Evolutionary conservation across 176 grass and related monocot species (phyloP), one percentile per base, ranked within the genome.

Genomic region (Oryza punctata): DNA sequence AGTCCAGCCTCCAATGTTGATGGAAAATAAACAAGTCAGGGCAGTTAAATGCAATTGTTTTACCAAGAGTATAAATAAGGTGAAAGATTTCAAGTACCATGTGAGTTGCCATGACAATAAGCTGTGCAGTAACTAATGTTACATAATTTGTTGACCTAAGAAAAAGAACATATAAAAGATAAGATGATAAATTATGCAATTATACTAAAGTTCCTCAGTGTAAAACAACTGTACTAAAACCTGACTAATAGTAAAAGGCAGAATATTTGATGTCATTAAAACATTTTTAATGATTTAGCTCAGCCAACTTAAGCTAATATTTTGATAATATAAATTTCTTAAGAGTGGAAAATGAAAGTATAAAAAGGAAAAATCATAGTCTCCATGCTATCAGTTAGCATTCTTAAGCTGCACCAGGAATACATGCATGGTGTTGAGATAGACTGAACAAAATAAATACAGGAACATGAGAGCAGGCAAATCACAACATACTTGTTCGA

Each of bases 21-120:
- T 50, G 45, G 71, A 85, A 33, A 70, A 64, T 30, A 50, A 85
- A 69, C 27, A 50, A 85, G 80, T 88, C 71, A 88, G 82, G 24
- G 70, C 68, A 67, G 68, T 66, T 10, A 38, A 78, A 57, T 68
- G 70, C 12, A 46, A 1, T 68, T 72, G 60, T 50, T 80, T 69
- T 59, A 38, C 26, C 68, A 49, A 12, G 25, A 78, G 88, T 37
- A 84, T 60, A 84, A 76, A 84, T 47, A 81, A 76, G 37, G 77
- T 60, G 26, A 78, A 73, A 78, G 4, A n/a, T 50, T 10, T 60
- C 44, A 87, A 73, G 50, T 96, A 99, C 96, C 96, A 96, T 99
- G 85, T 99, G 96, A 82, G 91, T 94, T 85, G 89, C 93, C 75
- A 99, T 91, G 83, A 96, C 63, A 88, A 99, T 93, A 73, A 99